These are phyloP conservation scores for Hansenula lynferdii DNA, from an alignment of 1,139 yeast species.

Conservation along the genomic window DNA sequence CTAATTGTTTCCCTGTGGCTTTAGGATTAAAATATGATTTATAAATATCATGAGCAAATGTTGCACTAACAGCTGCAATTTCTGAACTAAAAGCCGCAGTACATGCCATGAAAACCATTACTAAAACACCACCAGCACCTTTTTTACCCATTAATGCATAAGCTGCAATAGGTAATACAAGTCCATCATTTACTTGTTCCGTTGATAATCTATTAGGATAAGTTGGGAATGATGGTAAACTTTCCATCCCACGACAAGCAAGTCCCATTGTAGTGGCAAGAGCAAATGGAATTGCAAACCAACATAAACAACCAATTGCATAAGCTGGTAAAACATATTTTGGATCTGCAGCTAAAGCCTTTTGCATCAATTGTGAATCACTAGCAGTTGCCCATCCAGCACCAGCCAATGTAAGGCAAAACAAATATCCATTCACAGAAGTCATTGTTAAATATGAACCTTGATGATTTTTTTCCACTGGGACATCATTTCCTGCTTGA, in stretches of 20 bases:
- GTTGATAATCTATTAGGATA: constrained; percentile 21
- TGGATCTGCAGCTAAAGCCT: constrained; percentile 35
- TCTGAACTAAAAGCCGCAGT: constrained; percentile 34
- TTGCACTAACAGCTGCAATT: constrained; percentile 31
- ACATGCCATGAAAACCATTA: constrained; percentile 32
- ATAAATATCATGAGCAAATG: constrained; percentile 31
- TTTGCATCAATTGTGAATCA: constrained; percentile 19
- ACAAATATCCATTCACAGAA: background rate
- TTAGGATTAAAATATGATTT: constrained; percentile 29
- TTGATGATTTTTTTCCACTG: constrained; percentile 32
- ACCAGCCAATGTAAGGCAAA: background rate
- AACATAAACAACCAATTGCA: constrained; percentile 32
- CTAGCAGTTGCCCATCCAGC: constrained; percentile 3
- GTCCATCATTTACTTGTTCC: constrained; percentile 17
- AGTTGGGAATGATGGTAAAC: constrained; percentile 27
- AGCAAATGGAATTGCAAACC: constrained; percentile 35
- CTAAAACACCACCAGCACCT: constrained; percentile 30
- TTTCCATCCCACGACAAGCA: constrained; percentile 29
- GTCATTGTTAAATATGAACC: constrained; percentile 20
- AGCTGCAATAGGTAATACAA: constrained; percentile 25
- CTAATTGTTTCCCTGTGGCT: constrained; percentile 29
- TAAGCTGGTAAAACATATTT: constrained; percentile 30
- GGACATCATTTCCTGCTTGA: constrained; percentile 22
- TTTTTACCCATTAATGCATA: constrained; percentile 29
- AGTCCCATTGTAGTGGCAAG: constrained; percentile 32